Percentiles rank a stretch among this genome's conserved stretches.
Evolutionary conservation across 257 asterid species (phyloP).

Genomic region (Solanum appendiculatum): DNA sequence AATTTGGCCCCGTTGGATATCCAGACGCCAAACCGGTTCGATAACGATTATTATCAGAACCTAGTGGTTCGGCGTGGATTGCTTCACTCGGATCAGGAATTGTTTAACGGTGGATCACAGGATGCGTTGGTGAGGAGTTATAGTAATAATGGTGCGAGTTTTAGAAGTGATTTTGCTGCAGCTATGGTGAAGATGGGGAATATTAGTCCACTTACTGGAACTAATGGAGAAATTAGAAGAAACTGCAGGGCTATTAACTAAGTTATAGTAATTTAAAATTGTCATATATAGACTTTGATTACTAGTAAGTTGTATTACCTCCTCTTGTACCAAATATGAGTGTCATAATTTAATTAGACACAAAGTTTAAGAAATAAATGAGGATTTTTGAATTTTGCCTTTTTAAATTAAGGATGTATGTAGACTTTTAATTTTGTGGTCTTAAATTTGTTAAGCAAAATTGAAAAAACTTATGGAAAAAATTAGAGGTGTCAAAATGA

Average conservation of each 20-base stretch:
- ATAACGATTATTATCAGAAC: conserved; percentile 36
- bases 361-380: not conserved
- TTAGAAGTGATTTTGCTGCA: conserved; percentile 39
- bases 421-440: too few relatives aligned
- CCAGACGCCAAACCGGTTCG: conserved; percentile 25
- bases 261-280: not conserved
- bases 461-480: too few relatives aligned
- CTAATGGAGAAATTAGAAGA: conserved; percentile 47
- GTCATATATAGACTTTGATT: not conserved
- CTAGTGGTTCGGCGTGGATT: conserved; percentile 37
- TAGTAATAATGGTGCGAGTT: conserved; percentile 8
- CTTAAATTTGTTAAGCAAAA: too few relatives aligned
- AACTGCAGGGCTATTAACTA: conserved; percentile 43
- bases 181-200: conserved; percentile 70
- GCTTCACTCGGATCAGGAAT: conserved; percentile 64
- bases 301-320: not conserved
- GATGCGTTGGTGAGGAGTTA: conserved; percentile 37
- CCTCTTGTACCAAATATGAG: not conserved
- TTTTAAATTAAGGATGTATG: not conserved
- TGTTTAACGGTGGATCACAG: conserved; percentile 49
- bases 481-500: too few relatives aligned
- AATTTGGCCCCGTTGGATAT: conserved; percentile 40
- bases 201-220: conserved; percentile 58
- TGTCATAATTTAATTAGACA: not conserved
- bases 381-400: fast-evolving